Percentiles rank a stretch among this genome's conserved stretches.
Conservation (phyloP, 2,329 filamentous ascomycete species). For the Stagonosporopsis cucurbitacearum region DNA sequence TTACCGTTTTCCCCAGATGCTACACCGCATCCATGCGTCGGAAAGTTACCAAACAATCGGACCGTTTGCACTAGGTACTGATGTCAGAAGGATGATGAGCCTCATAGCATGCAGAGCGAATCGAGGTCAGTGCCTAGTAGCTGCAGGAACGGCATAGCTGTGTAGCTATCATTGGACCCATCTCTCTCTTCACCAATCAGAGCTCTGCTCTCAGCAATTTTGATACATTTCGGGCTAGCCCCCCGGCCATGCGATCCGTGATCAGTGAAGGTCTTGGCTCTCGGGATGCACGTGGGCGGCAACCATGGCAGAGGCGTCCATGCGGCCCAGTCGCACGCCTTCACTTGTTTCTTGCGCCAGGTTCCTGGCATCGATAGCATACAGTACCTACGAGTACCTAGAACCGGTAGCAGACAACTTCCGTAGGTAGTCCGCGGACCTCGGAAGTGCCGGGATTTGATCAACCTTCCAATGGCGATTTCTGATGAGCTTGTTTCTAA, state of each 20-base stretch:
- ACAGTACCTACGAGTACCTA: no score
- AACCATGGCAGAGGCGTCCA: constrained; percentile 3
- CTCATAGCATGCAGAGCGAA: neutral
- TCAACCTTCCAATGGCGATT: neutral
- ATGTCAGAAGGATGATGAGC: neutral
- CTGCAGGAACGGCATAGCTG: neutral
- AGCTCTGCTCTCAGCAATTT: neutral
- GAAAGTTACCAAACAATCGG: constrained; percentile 8
- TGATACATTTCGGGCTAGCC: neutral
- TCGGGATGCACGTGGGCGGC: neutral
- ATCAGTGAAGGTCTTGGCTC: neutral
- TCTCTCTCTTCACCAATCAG: constrained; percentile 1
- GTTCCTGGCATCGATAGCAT: neutral
- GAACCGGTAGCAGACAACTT: neutral
- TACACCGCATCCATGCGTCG: neutral
- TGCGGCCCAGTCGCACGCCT: neutral
- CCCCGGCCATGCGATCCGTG: neutral
- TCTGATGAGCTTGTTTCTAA: constrained; percentile 1
- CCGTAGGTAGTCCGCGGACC: neutral
- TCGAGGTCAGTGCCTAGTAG: neutral
- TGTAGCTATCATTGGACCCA: neutral
- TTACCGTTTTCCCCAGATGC: neutral
- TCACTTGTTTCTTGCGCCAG: neutral
- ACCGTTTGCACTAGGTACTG: neutral
- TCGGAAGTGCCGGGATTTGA: neutral